These are phyloP conservation scores for Dioscorea alata DNA, from an alignment of 106 monocot genomes.

Conservation along the genomic window DNA sequence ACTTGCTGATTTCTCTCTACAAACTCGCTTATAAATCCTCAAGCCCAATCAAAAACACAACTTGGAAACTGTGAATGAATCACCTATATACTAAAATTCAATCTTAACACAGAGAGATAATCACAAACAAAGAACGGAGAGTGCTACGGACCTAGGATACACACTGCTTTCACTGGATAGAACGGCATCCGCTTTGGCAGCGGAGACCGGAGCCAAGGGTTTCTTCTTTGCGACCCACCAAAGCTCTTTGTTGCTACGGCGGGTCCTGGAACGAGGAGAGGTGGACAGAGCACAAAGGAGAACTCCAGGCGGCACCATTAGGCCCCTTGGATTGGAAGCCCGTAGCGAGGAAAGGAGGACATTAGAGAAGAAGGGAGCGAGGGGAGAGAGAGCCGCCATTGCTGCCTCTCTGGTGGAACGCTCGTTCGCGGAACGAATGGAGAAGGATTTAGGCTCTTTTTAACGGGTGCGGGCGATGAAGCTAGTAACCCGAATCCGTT, in stretches of 20 bases:
- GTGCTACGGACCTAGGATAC: background rate
- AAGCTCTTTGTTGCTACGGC: background rate
- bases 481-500: no score
- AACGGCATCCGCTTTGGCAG: background rate
- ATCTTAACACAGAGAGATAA: background rate
- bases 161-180: no score
- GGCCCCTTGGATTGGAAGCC: background rate
- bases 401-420: background rate
- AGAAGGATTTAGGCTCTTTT: no score
- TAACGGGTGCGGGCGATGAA: no score
- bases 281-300: background rate
- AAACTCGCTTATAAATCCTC: no score
- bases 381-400: background rate
- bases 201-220: background rate
- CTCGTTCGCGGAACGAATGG: no score
- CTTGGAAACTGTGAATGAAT: no score
- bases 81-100: background rate
- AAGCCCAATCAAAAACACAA: no score
- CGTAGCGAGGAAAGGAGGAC: background rate
- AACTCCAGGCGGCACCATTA: background rate
- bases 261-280: background rate
- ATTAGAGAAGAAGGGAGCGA: background rate
- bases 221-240: slow-evolving; percentile 3
- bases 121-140: background rate
- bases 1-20: no score